Conservation (phyloP, 2,329 filamentous ascomycete genomes). For the Endoconidiophora laricicola region DNA sequence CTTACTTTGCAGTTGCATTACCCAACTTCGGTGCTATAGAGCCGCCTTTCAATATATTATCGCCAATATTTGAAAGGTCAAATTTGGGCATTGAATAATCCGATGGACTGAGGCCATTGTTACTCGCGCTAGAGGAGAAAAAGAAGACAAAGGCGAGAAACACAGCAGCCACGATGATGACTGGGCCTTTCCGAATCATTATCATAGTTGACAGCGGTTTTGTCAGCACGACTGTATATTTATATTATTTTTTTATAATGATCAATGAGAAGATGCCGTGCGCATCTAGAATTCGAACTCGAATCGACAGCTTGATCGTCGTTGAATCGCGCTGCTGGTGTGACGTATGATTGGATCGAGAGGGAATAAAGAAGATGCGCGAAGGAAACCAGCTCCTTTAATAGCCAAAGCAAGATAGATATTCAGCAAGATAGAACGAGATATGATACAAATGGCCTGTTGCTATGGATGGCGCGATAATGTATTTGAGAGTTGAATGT, state of each 20-base stretch:
- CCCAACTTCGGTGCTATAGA: constrained; percentile 68
- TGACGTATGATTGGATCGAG: too few species aligned
- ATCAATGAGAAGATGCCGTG: too few species aligned
- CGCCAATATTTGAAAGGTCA: constrained; percentile 28
- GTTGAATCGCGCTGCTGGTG: too few species aligned
- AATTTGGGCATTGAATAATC: constrained; percentile 15
- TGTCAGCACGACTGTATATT: neutral
- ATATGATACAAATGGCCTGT: too few species aligned
- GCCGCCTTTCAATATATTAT: constrained; percentile 42
- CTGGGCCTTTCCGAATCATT: constrained; percentile 37
- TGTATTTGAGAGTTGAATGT: too few species aligned
- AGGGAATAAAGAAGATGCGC: too few species aligned
- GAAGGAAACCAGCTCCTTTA: too few species aligned
- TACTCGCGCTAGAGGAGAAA: constrained; percentile 29
- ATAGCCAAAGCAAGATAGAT: too few species aligned
- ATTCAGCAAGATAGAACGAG: too few species aligned
- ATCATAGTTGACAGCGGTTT: neutral
- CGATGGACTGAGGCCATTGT: constrained; percentile 8
- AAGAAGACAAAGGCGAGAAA: constrained; percentile 43
- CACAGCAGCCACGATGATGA: constrained; percentile 37
- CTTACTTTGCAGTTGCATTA: constrained; percentile 64
- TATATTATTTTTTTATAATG: too few species aligned
- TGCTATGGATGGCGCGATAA: too few species aligned
- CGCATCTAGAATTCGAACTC: neutral
- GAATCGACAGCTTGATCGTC: neutral